phyloP scores from a whole-genome alignment of 2,329 filamentous ascomycete species.

The Aspergillus sp. region DNA sequence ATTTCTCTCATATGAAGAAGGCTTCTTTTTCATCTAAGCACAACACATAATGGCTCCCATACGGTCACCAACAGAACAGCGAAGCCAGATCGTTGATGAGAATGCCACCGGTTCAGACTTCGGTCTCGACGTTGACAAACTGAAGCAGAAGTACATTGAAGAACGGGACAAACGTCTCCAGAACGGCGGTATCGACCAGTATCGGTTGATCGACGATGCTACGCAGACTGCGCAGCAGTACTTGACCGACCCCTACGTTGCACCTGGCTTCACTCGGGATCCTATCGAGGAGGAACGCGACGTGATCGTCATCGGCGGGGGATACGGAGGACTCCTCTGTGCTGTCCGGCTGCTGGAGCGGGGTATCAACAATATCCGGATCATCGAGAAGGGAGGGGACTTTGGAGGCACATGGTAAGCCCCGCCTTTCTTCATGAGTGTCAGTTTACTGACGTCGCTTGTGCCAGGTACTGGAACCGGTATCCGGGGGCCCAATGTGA shows the following conservation, averaged over 20 bases:
- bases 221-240: background rate
- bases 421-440: too few species aligned
- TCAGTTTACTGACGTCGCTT: background rate
- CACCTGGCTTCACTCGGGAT: background rate
- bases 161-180: conserved; percentile 1
- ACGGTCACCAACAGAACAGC: too few species aligned
- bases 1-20: too few species aligned
- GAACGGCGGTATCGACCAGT: background rate
- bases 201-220: conserved; percentile 1
- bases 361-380: conserved; percentile 15
- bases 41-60: too few species aligned
- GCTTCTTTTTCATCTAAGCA: too few species aligned
- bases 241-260: background rate
- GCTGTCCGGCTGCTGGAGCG: conserved; percentile 42
- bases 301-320: conserved; percentile 45
- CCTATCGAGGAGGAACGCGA: background rate
- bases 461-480: conserved; percentile 43
- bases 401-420: conserved; percentile 28
- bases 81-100: too few species aligned
- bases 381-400: conserved; percentile 12
- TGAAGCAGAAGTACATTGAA: background rate
- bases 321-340: conserved; percentile 45
- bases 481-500: conserved; percentile 55
- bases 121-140: background rate
- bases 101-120: background rate